These are phyloP conservation scores for Prunus padus DNA, from an alignment of 306 rosid species.

Conservation along the genomic window DNA sequence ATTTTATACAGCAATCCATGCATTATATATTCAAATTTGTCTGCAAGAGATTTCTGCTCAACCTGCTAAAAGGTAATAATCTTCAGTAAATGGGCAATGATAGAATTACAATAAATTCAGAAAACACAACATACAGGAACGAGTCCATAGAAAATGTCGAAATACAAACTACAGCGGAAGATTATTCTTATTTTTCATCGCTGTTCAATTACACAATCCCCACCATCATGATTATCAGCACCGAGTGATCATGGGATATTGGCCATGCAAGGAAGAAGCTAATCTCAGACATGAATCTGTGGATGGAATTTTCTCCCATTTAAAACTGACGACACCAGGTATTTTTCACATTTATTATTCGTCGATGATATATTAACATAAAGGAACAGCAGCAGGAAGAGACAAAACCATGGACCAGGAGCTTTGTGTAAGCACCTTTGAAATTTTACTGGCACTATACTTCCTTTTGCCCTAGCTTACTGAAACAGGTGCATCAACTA, in stretches of 20 bases:
- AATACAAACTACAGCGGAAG: not conserved
- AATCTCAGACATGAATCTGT: constrained; percentile 9
- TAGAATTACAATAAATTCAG: not conserved
- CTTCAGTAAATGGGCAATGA: constrained; percentile 18
- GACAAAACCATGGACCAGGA: not conserved
- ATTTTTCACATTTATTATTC: not conserved
- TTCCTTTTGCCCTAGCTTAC: not conserved
- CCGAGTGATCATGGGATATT: not conserved
- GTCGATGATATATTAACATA: not conserved
- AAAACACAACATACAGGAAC: not conserved
- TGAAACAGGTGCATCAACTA: not conserved
- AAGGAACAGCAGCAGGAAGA: too few relatives aligned
- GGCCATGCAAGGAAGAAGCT: not conserved
- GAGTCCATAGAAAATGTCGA: not conserved
- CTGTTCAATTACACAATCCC: too few relatives aligned
- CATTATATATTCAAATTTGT: constrained; percentile 92
- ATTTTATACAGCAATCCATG: constrained; percentile 71
- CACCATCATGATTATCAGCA: too few relatives aligned
- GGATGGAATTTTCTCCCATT: not conserved
- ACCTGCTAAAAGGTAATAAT: constrained; percentile 45
- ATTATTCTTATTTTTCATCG: not conserved
- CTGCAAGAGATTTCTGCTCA: constrained; percentile 68
- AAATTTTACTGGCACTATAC: not conserved
- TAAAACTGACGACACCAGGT: not conserved
- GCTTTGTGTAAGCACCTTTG: not conserved